Evolutionary conservation across 139 green algal genomes (phyloP).

Genomic region (Pseudopediastrum boryanum): DNA sequence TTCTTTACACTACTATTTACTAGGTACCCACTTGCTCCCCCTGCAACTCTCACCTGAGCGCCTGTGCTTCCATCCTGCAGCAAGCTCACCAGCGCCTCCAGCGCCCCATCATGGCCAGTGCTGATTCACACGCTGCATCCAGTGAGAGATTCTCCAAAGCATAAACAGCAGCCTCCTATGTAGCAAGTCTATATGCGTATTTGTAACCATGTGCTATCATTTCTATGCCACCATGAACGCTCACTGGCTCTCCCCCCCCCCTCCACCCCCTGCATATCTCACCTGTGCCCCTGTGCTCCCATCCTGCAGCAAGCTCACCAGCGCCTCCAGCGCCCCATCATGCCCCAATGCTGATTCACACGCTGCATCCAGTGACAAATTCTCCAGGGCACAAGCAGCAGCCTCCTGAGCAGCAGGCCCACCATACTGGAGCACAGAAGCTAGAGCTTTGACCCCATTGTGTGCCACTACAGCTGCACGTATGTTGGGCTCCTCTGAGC

Average conservation of each 20-base stretch:
- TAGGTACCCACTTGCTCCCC: no score
- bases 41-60: constrained; percentile 16
- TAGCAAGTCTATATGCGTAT: not conserved
- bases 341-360: constrained; percentile 28
- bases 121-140: constrained; percentile 1
- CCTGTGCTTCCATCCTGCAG: not conserved
- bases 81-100: constrained; percentile 1
- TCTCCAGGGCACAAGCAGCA: constrained; percentile 26
- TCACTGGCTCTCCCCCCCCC: no score
- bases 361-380: constrained; percentile 7
- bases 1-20: no score
- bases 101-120: constrained; percentile 15
- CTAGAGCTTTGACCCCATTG: constrained; percentile 21
- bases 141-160: constrained; percentile 5
- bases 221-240: no score
- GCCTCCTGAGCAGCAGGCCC: constrained; percentile 35
- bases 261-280: no score
- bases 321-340: constrained; percentile 24
- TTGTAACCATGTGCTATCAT: no score
- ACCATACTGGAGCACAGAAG: constrained; percentile 30
- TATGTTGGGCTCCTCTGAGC: constrained; percentile 27
- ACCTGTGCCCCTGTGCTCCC: constrained; percentile 26
- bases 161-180: not conserved
- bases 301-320: constrained; percentile 31
- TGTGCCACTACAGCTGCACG: constrained; percentile 14